Evolutionary conservation across 441 rosid genomes (phyloP).

Genomic region (Viola pubescens): DNA sequence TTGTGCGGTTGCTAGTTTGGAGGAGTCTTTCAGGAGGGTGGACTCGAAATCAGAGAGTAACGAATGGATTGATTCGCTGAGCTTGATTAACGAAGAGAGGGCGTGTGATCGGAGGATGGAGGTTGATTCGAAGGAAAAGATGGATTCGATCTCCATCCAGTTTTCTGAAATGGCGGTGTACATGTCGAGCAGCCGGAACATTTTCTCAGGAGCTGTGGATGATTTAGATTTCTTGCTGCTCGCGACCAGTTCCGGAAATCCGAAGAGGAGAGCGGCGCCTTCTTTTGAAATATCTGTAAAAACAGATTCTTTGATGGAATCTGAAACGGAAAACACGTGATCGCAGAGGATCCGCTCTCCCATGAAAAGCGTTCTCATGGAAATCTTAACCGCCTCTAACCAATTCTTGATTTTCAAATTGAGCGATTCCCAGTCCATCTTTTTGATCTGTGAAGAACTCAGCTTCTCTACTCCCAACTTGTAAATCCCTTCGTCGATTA

Average conservation of each 20-base stretch:
- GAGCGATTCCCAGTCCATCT: slow-evolving; percentile 47
- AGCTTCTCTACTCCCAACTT: slow-evolving; percentile 45
- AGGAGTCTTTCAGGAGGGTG: slow-evolving; percentile 46
- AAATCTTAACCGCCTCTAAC: slow-evolving; percentile 41
- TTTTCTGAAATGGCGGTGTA: slow-evolving; percentile 36
- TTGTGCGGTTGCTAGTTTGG: slow-evolving; percentile 24
- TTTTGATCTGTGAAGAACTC: slow-evolving; percentile 36
- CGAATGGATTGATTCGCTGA: slow-evolving; percentile 33
- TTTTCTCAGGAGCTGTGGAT: slow-evolving; percentile 32
- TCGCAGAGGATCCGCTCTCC: slow-evolving; percentile 69
- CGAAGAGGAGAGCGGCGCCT: slow-evolving; percentile 52
- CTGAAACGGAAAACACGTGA: slow-evolving; percentile 48
- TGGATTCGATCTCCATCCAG: slow-evolving; percentile 44
- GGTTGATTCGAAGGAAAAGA: slow-evolving; percentile 46
- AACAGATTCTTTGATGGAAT: slow-evolving; percentile 49
- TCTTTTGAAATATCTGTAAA: slow-evolving; percentile 56
- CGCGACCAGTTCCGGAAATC: slow-evolving; percentile 47
- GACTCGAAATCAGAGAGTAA: slow-evolving; percentile 46
- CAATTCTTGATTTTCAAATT: slow-evolving; percentile 50
- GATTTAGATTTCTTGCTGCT: slow-evolving; percentile 37
- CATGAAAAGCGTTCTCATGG: slow-evolving; percentile 43
- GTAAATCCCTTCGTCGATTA: slow-evolving; percentile 55
- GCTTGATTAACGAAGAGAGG: slow-evolving; percentile 36
- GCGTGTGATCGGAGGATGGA: slow-evolving; percentile 44
- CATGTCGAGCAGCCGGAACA: slow-evolving; percentile 55